Base-by-base conservation (phyloP, 169 alveolate species). In the Perkinsus olseni region DNA sequence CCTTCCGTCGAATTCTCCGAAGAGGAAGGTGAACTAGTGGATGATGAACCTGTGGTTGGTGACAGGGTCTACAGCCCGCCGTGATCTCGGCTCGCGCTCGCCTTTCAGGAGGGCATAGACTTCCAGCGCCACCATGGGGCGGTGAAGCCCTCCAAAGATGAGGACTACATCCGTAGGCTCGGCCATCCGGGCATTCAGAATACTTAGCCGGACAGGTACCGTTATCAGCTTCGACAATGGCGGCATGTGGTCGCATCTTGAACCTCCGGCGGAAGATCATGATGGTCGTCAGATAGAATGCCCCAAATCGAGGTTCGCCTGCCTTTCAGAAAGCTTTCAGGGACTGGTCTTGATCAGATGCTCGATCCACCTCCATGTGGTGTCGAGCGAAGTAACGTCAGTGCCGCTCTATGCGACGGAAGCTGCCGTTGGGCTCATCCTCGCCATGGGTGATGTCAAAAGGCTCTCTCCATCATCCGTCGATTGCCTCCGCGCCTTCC, bases 201-300 rank as follows among this genome's bases (percentile, higher is more conserved):
- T 94, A 95, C 48, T 93, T 93, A 38, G 95, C 97, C 28, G 13
- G 82, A 0, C 82, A 62, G 94, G 98, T 92, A 97, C 99, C 24
- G 98, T 96, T 48, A 98, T 98, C 39, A 98, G 99, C 4, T 98
- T 97, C 95, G 98, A 98, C 94, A 98, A 98, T 93, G 99, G 99
- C 38, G 99, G 99, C 20, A 96, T 94, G 93, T 98, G 99, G 99
- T 96, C 97, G n/a, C 95, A 97, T 93, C 93, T 98, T 20, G 96
- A 96, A 92, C 98, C 99, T 31, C 99, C 99, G 4, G 96, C 95
- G 51, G 94, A 93, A 38, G 99, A 98, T 94, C 95, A 98, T 45
- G 95, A 96, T 38, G 98, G 98, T 24, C 97, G 96, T 91, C 93
- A 93, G 40, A 96, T 62, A 62, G 82, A 62, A 28, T 62, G 82